Conservation (phyloP, 1,284 basidiomycete genomes). For the Moesziomyces sp. region DNA sequence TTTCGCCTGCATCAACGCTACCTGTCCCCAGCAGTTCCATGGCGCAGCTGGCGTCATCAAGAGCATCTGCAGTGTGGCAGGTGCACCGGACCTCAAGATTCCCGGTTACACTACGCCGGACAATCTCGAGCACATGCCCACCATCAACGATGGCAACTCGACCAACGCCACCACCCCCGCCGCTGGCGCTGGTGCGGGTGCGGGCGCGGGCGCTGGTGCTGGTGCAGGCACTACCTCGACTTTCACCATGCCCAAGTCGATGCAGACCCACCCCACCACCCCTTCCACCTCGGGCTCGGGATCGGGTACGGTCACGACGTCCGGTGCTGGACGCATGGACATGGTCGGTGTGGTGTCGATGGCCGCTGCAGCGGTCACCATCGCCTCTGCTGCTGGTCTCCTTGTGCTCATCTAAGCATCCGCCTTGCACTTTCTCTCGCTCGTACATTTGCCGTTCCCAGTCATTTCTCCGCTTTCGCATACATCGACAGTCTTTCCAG, state of each 20-base stretch:
- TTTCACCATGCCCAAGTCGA: conserved; percentile 9
- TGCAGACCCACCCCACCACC: conserved; percentile 5
- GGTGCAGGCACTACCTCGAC: conserved; percentile 11
- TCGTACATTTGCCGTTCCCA: too few species aligned
- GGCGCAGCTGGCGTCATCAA: conserved; percentile 48
- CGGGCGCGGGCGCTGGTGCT: conserved; percentile 1
- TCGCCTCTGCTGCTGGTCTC: not conserved
- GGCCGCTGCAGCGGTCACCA: not conserved
- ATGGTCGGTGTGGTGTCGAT: not conserved
- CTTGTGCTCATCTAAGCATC: not conserved
- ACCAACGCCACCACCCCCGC: conserved; percentile 7
- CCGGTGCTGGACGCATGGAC: not conserved
- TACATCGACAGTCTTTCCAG: not conserved
- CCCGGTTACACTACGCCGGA: conserved; percentile 24
- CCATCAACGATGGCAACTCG: conserved; percentile 11
- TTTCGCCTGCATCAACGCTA: conserved; percentile 43
- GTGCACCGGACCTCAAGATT: conserved; percentile 20
- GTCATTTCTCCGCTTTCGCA: not conserved
- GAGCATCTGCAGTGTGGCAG: conserved; percentile 31
- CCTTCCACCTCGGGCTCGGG: not conserved
- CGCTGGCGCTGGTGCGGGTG: not conserved
- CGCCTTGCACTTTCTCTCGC: too few species aligned
- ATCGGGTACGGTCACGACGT: too few species aligned
- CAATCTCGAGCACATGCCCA: conserved; percentile 46
- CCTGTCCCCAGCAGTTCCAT: conserved; percentile 44